Base-by-base conservation (phyloP, 2,329 filamentous ascomycete genomes). In the Botrytis elliptica region DNA sequence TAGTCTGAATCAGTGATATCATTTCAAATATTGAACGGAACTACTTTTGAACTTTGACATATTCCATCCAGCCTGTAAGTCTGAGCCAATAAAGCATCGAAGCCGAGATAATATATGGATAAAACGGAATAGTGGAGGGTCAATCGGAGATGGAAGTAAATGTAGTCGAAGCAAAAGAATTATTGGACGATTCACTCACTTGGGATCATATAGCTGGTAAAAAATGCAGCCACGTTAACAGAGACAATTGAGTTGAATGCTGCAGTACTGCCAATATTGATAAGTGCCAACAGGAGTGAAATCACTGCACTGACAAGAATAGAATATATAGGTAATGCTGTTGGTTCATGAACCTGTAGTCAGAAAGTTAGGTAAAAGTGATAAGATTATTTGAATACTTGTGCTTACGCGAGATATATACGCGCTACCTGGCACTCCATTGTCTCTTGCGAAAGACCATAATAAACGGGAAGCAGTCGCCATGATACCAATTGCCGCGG, bases 191-290 rank as follows among this genome's bases (percentile, higher is more conserved):
- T 57, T 57, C n/a, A 57, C 52, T 57, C n/a, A 57, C 52, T 81
- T 0, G 82, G 81, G 1, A 85, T 76, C 25, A 84, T 77, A 73
- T 86, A 86, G 0, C 84, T 85, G 22, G 82, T 81, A 62, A 83
- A 85, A 36, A 85, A 82, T 0, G 82, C 84, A 0, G 82, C 83
- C 38, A 85, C 81, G 9, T 81, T 81, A 4, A 86, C 79, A 0
- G 83, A 84, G 7, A 85, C 80, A 8, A 87, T 80, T 8, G 84
- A 84, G 75, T 84, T 84, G 76, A 87, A 85, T 0, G 84, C 85
- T 0, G 80, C 80, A 9, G 79, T 79, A 0, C 80, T 82, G 10
- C 83, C 84, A 52, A 85, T 82, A 74, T 84, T 84, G 74, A 85
- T 84, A 8, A 85, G 78, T 1, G 79, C 81, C n/a, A 84, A 72